Evolutionary conservation across 1,284 basidiomycete species (phyloP), one percentile per base, ranked within the genome.

Genomic region (Megacollybia platyphylla): DNA sequence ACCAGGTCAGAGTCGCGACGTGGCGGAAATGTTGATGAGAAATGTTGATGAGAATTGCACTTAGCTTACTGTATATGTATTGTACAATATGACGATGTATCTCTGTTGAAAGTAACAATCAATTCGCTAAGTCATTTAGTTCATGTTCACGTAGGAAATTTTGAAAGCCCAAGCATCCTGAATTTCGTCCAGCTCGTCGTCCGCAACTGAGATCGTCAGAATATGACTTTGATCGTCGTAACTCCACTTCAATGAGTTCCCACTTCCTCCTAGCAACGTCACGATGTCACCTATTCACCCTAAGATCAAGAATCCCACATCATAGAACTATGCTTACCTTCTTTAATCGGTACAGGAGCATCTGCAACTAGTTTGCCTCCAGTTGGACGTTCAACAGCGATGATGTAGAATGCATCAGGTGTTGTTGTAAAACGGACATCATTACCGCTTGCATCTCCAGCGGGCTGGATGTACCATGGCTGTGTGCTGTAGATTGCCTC

Each of bases 351-450:
- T 2, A 34, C 31, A 11, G 31, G 31, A 15, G 31, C 31, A 15
- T 11, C 10, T 3, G 30, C 39, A 27, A 24, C 24, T 29, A 40
- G 26, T 4, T 9, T 8, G 4, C 20, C 39, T 24, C 26, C 39
- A 28, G 10, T 28, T 8, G 39, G 18, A n/a, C 20, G 20, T 27
- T 40, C 27, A 10, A 40, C 26, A 8, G 39, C 39, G 39, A 40
- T 40, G 39, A 40, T 40, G 15, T 40, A 40, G 27, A 40, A 40
- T 10, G 39, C 39, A 15, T 40, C 39, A 8, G 24, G 20, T 8
- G 39, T 40, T 13, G 39, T 40, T 9, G 39, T 40, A 27, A 40
- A 40, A 9, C 39, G 39, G 4, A 28, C 39, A 28, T 40, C 39
- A 15, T 10, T 27, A 20, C 13, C 39, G 1, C 7, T 15, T 7